Conservation (phyloP, 805 yeast genomes). For the Saccharomycopsis selenospora region DNA sequence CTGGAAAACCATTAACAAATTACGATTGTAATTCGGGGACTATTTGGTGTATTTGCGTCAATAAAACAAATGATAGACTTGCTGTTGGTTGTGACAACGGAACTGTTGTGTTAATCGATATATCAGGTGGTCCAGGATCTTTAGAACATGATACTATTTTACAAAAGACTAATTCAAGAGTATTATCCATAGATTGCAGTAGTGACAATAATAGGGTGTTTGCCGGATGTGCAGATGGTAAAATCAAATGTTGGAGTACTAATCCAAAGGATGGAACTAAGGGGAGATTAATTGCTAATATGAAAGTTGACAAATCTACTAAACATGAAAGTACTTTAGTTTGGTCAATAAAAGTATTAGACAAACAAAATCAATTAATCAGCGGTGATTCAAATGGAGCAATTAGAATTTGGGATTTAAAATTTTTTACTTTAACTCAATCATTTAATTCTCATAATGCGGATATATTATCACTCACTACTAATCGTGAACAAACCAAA, state of each 20-base stretch:
- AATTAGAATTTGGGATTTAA: constrained; percentile 86
- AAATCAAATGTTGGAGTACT: constrained; percentile 73
- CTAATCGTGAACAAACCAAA: constrained; percentile 51
- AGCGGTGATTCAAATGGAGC: constrained; percentile 96
- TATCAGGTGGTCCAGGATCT: constrained; percentile 80
- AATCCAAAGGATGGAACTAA: constrained; percentile 32
- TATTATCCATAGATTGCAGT: constrained; percentile 73
- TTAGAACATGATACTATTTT: constrained; percentile 69
- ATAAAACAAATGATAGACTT: constrained; percentile 50
- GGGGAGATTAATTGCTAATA: constrained; percentile 70
- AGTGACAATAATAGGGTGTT: constrained; percentile 49
- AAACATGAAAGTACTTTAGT: constrained; percentile 81
- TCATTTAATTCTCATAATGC: constrained; percentile 83
- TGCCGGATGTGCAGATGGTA: constrained; percentile 96
- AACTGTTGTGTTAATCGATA: constrained; percentile 71
- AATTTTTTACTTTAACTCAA: constrained; percentile 68
- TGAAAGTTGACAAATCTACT: constrained; percentile 81
- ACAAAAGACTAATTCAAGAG: constrained; percentile 78
- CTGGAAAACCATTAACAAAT: constrained; percentile 65
- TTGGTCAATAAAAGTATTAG: constrained; percentile 73
- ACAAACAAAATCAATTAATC: constrained; percentile 65
- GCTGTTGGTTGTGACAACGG: constrained; percentile 97
- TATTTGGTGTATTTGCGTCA: constrained; percentile 80
- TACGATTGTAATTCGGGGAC: constrained; percentile 90
- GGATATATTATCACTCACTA: constrained; percentile 70